Base-by-base conservation (phyloP, 2,329 filamentous ascomycete species). In the Geoglossum cookeanum region DNA sequence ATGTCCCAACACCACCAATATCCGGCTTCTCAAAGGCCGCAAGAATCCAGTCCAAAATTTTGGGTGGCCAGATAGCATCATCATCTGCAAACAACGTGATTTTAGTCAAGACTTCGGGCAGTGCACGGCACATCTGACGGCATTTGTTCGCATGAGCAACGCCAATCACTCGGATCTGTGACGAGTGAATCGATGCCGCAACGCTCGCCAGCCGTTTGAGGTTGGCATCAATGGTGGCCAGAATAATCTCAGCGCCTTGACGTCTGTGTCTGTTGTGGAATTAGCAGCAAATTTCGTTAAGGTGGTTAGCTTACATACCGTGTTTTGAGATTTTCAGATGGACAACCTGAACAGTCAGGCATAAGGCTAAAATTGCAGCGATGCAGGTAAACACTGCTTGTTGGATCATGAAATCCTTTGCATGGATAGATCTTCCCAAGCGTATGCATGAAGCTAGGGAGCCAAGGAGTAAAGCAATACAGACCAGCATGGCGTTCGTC, bases 1-100 rank as follows among this genome's bases (percentile, higher is more conserved):
- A 94, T 56, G 91, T 95, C 44, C 90, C 89, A 57, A 96, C 91
- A 37, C 89, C 91, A 59, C 91, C 91, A 63, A 94, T 91, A 61
- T 78, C 75, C 44, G 78, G 73, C 67, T 92, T 82, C 68, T 96
- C 89, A 61, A 97, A 95, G 0, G 91, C 90, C 3, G 91, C 91
- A 60, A 97, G 74, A 58, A 97, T 85, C 90, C 90, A 96, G 35
- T 84, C 85, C 64, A 95, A 79, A 61, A 94, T 80, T 47, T 86
- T 92, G 15, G 77, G 75, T 3, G 90, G 90, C 85, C 91, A 95
- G n/a, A n/a, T n/a, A n/a, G n/a, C n/a, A n/a, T n/a, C n/a, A n/a
- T n/a, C n/a, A n/a, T n/a, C n/a, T n/a, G 90, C 89, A 74, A 97
- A 88, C 64, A 97, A 79, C 42, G 87, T 95, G 66, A 97, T 89